phyloP scores from a whole-genome alignment of 768 basidiomycete species.

The Hericium erinaceus region DNA sequence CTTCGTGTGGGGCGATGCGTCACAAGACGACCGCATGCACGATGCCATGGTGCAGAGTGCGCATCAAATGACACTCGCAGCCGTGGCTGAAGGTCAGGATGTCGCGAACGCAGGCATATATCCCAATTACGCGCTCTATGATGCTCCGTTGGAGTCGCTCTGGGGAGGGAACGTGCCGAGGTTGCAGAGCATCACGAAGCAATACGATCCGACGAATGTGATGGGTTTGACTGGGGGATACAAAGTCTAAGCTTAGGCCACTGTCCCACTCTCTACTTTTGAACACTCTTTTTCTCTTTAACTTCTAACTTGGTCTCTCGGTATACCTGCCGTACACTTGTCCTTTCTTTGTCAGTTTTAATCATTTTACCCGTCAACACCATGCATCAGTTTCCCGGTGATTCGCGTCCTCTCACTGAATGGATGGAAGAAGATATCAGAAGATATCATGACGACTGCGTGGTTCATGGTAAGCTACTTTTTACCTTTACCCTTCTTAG shows the following conservation, averaged over 20 bases:
- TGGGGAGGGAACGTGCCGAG: slow-evolving; percentile 40
- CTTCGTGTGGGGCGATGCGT: slow-evolving; percentile 34
- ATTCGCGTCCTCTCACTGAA: no score
- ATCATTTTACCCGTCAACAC: no score
- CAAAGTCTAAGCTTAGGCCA: slow-evolving; percentile 23
- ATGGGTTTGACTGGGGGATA: slow-evolving; percentile 65
- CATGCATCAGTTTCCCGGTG: no score
- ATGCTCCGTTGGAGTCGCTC: slow-evolving; percentile 40
- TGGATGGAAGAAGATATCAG: no score
- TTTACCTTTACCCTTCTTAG: not conserved
- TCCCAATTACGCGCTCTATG: slow-evolving; percentile 49
- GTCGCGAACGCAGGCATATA: slow-evolving; percentile 25
- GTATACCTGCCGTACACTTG: no score
- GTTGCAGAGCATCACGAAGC: slow-evolving; percentile 31
- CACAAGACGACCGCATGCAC: slow-evolving; percentile 32
- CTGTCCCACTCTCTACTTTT: no score
- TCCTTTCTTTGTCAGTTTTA: no score
- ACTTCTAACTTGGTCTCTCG: no score
- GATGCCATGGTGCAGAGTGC: slow-evolving; percentile 31
- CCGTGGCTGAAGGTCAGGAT: slow-evolving; percentile 19
- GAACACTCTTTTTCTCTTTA: no score
- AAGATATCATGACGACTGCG: no score
- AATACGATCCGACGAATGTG: slow-evolving; percentile 46
- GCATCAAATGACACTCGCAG: slow-evolving; percentile 30
- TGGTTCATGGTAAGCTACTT: not conserved